Evolutionary conservation across 2,329 filamentous ascomycete species (phyloP), one percentile per base, ranked within the genome.

Genomic region (Venturia oleaginea): DNA sequence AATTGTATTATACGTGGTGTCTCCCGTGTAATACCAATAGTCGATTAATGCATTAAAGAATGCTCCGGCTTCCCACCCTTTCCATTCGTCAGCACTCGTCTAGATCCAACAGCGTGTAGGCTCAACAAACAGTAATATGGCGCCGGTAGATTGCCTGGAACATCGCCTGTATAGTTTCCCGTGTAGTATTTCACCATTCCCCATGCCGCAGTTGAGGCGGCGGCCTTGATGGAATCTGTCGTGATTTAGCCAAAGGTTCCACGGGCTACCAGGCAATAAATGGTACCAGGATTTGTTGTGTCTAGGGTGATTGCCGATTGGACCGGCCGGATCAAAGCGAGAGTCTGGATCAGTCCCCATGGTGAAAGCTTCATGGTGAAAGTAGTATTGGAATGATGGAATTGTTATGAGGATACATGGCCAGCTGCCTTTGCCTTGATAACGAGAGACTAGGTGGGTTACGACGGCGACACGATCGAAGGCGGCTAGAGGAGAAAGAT

Each of bases 151-250:
- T 88, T 83, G 62, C 81, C 86, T 48, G 87, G 80, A 10, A 57
- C 51, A 57, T 57, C 51, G 30, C 51, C 51, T 10, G 51, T 57
- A 34, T 57, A 34, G 10, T 57, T 57, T n/a, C 51, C 86, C 1
- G 78, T 80, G 74, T 89, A 90, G 72, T 84, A 87, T 48, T 79
- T 79, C 79, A 89, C 84, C 69, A 86, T 77, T 59, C 81, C 85
- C 62, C 79, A 78, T 6, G 86, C 86, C 63, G 89, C 75, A 1
- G 81, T 83, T 67, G 81, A 82, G n/a, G 87, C 82, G 6, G 85
- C 86, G 67, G 79, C 78, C 68, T 81, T 83, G 69, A 90, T 81
- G 0, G 86, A 89, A 38, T 76, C 86, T 88, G 69, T 62, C 40
- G 19, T 8, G 38, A 22, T n/a, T 27, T 30, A 34, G 30, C 62